Evolutionary conservation across 371 early-diverging fungal genomes (phyloP).

Genomic region (Actinomucor elegans): DNA sequence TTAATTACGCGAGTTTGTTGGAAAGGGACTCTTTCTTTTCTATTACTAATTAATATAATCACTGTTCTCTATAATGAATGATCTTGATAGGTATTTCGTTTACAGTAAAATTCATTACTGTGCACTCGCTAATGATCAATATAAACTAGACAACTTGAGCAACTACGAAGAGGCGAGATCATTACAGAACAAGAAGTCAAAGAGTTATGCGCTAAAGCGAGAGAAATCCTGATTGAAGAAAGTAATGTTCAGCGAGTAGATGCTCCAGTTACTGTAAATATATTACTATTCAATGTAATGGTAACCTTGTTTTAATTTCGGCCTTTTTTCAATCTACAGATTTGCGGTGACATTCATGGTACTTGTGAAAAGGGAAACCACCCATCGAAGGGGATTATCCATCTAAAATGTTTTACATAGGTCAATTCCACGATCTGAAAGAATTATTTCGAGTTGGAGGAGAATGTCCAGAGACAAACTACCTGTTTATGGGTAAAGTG

Average conservation of each 20-base stretch:
- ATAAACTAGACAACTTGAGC: constrained; percentile 76
- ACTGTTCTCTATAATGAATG: constrained; percentile 3
- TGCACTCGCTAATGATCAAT: background rate
- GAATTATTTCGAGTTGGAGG: constrained; percentile 97
- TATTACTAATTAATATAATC: background rate
- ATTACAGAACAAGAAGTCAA: constrained; percentile 92
- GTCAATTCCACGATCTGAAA: constrained; percentile 96
- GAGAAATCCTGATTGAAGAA: constrained; percentile 94
- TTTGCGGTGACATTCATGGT: constrained; percentile 99
- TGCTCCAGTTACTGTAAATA: constrained; percentile 93
- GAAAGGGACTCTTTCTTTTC: background rate
- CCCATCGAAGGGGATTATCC: background rate
- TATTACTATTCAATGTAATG: background rate
- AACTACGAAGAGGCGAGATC: constrained; percentile 86
- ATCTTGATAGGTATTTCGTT: constrained; percentile 24
- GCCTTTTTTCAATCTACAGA: constrained; percentile 43
- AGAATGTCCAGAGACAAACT: constrained; percentile 96
- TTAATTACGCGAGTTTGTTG: no score
- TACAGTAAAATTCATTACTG: no score
- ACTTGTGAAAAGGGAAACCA: background rate
- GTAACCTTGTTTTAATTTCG: no score
- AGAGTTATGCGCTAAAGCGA: constrained; percentile 89
- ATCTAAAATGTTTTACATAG: constrained; percentile 11
- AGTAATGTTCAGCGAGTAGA: constrained; percentile 95
- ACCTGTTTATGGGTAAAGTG: constrained; percentile 91